Evolutionary conservation across 2,329 filamentous ascomycete genomes (phyloP).

Genomic region (Penicillium psychrosexuale): DNA sequence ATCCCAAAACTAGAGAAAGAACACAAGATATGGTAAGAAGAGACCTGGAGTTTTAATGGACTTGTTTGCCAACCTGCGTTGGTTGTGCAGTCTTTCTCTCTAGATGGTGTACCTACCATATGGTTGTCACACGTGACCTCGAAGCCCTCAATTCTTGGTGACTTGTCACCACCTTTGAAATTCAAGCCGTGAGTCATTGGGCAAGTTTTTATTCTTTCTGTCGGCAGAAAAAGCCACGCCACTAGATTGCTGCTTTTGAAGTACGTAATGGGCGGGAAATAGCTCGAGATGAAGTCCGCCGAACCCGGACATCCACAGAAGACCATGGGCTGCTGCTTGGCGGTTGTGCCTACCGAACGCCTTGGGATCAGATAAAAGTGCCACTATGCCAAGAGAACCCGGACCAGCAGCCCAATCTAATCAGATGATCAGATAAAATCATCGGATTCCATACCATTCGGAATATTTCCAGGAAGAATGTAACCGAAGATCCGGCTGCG

Average conservation of each 20-base stretch:
- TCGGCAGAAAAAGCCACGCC: not conserved
- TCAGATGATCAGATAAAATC: not conserved
- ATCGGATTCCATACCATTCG: not conserved
- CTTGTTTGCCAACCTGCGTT: too few relatives aligned
- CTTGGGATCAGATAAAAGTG: slow-evolving; percentile 5
- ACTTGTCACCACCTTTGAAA: too few relatives aligned
- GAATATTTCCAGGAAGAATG: not conserved
- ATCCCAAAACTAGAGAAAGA: too few relatives aligned
- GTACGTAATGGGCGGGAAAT: not conserved
- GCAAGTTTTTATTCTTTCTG: not conserved
- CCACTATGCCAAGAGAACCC: not conserved
- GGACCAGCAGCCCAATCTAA: not conserved
- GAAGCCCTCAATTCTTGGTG: too few relatives aligned
- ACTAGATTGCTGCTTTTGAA: not conserved
- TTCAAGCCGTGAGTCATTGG: not conserved
- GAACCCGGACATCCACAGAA: not conserved
- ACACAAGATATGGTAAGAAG: too few relatives aligned
- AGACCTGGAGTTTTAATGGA: too few relatives aligned
- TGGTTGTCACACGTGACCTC: too few relatives aligned
- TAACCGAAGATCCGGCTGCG: not conserved
- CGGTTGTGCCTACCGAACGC: not conserved
- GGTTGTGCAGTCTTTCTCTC: too few relatives aligned
- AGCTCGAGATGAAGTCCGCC: not conserved
- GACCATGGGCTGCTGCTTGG: not conserved
- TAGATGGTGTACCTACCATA: too few relatives aligned